These are phyloP conservation scores for Carnegiea gigantea DNA, from an alignment of 179 eudicot species.

Conservation along the genomic window DNA sequence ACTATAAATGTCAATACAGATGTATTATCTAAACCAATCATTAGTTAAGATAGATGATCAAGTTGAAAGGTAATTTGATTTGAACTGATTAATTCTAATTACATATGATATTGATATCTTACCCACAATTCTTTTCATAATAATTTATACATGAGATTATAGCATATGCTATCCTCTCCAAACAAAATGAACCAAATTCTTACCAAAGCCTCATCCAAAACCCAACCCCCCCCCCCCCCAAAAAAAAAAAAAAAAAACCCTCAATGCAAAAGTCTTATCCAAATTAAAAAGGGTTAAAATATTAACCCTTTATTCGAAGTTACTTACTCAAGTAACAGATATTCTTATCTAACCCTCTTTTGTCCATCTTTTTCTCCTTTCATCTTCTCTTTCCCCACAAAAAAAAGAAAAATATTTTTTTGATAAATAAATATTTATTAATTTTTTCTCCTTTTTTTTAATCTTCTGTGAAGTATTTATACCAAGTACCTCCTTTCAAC, in stretches of 20 bases:
- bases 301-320: not conserved
- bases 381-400: not conserved
- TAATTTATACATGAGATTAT: not conserved
- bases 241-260: not conserved
- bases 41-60: too few relatives aligned
- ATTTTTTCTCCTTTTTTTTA: not conserved
- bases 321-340: conserved; percentile 25
- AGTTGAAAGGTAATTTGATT: too few relatives aligned
- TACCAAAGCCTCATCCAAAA: conserved; percentile 16
- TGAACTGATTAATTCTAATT: not conserved
- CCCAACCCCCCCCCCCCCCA: too few relatives aligned
- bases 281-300: not conserved
- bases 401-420: not conserved
- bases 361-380: conserved; percentile 14
- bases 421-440: not conserved
- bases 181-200: conserved; percentile 19
- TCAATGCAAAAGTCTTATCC: conserved; percentile 9
- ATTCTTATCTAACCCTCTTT: conserved; percentile 40
- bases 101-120: too few relatives aligned
- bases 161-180: not conserved
- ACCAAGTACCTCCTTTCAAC: conserved; percentile 24
- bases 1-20: too few relatives aligned
- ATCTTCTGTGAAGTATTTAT: conserved; percentile 30
- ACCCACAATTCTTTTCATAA: too few relatives aligned
- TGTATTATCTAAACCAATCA: too few relatives aligned